Base-by-base conservation (phyloP, 495 filamentous ascomycete species). In the Xylaria telfairii region DNA sequence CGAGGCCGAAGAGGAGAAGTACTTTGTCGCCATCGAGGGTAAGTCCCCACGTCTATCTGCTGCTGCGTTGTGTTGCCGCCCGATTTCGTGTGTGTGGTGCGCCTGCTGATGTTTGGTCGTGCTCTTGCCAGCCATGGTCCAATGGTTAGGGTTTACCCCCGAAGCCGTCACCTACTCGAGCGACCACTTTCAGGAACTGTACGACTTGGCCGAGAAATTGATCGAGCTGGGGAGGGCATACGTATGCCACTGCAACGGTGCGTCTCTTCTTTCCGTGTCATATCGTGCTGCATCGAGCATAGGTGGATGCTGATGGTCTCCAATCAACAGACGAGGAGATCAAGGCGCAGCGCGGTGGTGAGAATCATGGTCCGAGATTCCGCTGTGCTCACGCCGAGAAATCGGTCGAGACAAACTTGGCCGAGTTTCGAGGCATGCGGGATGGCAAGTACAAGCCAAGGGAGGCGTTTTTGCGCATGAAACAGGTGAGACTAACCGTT, bases 391-490 rank as follows among this genome's bases (percentile, higher is more conserved):
- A 98, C 78, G 90, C 94, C 42, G 85, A 91, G 10, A 90, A 93
- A 71, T 82, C 89, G 0, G 86, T 88, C 30, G 92, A 94, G 66
- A 89, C 93, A 64, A 96, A 94, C 68, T 79, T 98, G 54, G 72
- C 81, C 6, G 90, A 98, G 73, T 98, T 99, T 80, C 86, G 93
- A 60, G 93, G 88, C 30, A 98, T 99, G 96, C 84, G 90, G 26
- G 93, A 95, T 78, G 96, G 96, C 28, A 90, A 93, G 78, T 98
- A 98, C 80, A 90, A 91, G 77, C 92, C 96, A 2, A 88, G 90
- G 73, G 92, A 93, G 75, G 96, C 94, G 3, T 93, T 93, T 72
- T 82, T 99, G 56, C 90, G 96, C 65, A 97, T 98, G 95, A 97
- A 97, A 81, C 94, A 92, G 83, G 87, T n/a, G n/a, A n/a, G n/a